Evolutionary conservation across 2,329 filamentous ascomycete genomes (phyloP).

Genomic region (Fusarium humuli): DNA sequence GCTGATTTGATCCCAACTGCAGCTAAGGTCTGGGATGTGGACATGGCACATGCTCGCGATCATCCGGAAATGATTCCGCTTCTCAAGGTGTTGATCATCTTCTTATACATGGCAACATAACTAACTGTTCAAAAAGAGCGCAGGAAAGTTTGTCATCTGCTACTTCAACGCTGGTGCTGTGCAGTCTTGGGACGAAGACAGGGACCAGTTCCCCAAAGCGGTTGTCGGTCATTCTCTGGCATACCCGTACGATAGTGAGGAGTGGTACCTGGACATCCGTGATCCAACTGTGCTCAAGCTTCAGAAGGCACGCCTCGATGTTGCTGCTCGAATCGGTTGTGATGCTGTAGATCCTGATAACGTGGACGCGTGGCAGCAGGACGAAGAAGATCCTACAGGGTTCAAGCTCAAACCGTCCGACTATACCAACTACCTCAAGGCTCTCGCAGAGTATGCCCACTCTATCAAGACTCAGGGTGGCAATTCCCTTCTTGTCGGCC

Average conservation of each 20-base stretch:
- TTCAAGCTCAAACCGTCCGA: constrained; percentile 48
- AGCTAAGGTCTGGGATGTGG: constrained; percentile 50
- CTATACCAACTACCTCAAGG: constrained; percentile 48
- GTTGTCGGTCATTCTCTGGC: constrained; percentile 44
- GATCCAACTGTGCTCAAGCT: constrained; percentile 42
- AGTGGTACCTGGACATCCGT: constrained; percentile 49
- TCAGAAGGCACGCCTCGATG: constrained; percentile 49
- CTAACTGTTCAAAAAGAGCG: constrained; percentile 15
- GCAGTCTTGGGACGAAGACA: constrained; percentile 48
- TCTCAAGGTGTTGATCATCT: constrained; percentile 43
- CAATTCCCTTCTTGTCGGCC: constrained; percentile 48
- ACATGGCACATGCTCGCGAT: constrained; percentile 46
- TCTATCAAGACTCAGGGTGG: constrained; percentile 42
- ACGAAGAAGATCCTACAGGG: constrained; percentile 45
- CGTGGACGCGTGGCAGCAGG: constrained; percentile 49
- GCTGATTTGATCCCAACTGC: constrained; percentile 44
- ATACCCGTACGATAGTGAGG: constrained; percentile 44
- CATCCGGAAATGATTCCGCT: constrained; percentile 45
- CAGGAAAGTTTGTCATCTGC: constrained; percentile 50
- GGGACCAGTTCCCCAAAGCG: constrained; percentile 40
- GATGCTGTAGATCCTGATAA: constrained; percentile 53
- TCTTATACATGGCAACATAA: background rate
- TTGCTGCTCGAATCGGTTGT: constrained; percentile 47
- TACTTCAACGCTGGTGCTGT: constrained; percentile 52
- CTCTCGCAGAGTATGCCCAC: constrained; percentile 48